phyloP scores from a whole-genome alignment of 2,329 filamentous ascomycete species.

The Trichoderma aggressivum region DNA sequence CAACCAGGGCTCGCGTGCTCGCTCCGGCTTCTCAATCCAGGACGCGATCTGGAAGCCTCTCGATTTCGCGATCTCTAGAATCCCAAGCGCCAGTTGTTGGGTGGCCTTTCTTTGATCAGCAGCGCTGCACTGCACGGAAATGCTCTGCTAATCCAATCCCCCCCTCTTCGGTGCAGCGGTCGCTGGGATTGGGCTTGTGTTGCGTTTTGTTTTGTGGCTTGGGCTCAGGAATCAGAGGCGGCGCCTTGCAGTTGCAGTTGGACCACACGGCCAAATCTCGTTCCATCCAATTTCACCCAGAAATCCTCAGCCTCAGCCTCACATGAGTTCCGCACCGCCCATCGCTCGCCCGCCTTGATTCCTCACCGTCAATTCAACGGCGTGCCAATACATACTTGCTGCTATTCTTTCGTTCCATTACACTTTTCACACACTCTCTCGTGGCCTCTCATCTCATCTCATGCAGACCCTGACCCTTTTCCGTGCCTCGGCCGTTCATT shows the following conservation, averaged over 20 bases:
- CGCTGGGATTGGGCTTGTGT: background rate
- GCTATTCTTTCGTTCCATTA: background rate
- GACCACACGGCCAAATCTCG: background rate
- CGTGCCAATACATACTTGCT: background rate
- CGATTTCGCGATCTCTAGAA: constrained; percentile 3
- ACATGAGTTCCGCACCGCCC: background rate
- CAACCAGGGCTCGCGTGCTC: constrained; percentile 12
- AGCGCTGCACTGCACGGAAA: background rate
- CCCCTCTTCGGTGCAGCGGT: background rate
- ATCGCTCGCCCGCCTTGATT: background rate
- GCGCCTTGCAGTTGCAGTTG: background rate
- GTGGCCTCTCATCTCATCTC: background rate
- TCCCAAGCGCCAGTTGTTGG: background rate
- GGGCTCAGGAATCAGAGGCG: background rate
- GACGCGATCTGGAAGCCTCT: constrained; percentile 6
- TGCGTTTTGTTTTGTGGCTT: constrained; percentile 4
- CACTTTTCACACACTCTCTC: background rate
- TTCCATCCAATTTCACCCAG: background rate
- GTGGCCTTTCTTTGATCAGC: background rate
- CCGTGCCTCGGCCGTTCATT: background rate
- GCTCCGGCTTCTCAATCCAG: background rate
- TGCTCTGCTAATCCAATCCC: background rate
- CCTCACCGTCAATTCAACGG: background rate
- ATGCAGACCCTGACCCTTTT: background rate
- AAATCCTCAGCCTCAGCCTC: constrained; percentile 14